Conservation (phyloP, 2,329 filamentous ascomycete species). For the Tothia fuscella region DNA sequence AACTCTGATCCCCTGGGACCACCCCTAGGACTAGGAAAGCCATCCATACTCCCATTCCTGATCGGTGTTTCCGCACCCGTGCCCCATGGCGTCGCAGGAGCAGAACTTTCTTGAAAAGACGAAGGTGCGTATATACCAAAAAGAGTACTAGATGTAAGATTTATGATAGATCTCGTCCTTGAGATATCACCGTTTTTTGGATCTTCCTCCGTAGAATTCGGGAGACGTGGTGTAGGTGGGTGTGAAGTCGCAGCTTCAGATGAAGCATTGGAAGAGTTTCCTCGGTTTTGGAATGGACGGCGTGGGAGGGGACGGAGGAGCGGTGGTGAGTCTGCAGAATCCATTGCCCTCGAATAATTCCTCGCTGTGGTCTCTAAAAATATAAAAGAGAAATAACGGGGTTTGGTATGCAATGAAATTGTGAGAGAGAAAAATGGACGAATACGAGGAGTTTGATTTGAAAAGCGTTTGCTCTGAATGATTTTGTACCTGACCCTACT, state of each 20-base stretch:
- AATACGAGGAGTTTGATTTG: too few species aligned
- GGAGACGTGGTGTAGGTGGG: constrained; percentile 16
- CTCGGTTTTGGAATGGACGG: constrained; percentile 20
- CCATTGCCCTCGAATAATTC: too few species aligned
- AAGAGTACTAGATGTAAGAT: constrained; percentile 79
- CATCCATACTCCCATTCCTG: constrained; percentile 9
- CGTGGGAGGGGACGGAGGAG: constrained; percentile 28
- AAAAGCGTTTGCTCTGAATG: too few species aligned
- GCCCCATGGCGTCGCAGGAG: constrained; percentile 62
- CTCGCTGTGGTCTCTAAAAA: too few species aligned
- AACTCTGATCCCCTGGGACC: constrained; percentile 19
- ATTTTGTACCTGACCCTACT: too few species aligned
- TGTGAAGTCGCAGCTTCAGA: constrained; percentile 15
- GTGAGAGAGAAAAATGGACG: too few species aligned
- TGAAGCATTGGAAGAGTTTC: constrained; percentile 2
- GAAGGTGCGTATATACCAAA: constrained; percentile 79
- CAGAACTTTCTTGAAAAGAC: constrained; percentile 44
- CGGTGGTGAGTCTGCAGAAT: constrained; percentile 15
- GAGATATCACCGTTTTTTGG: constrained; percentile 16
- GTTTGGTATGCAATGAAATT: too few species aligned
- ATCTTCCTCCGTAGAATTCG: background rate
- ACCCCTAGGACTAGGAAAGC: constrained; percentile 13
- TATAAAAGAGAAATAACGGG: too few species aligned
- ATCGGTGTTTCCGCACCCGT: constrained; percentile 61
- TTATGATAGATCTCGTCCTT: constrained; percentile 67